phyloP scores from a whole-genome alignment of 1,284 basidiomycete genomes.

The Trametes versicolor region DNA sequence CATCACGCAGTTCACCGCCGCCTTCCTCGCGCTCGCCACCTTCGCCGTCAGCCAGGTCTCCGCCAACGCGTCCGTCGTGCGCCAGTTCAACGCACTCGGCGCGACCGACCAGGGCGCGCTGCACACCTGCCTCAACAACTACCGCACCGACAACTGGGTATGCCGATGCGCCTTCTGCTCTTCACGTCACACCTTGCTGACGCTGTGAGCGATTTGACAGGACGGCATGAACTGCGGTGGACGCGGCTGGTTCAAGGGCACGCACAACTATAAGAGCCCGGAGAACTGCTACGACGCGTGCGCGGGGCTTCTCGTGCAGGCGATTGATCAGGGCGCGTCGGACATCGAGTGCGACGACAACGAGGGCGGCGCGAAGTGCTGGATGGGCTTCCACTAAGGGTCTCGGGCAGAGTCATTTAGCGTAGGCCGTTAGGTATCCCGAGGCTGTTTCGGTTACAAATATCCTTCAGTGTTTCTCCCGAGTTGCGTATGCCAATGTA shows the following conservation, averaged over 20 bases:
- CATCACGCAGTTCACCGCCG: slow-evolving; percentile 10
- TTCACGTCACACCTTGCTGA: background rate
- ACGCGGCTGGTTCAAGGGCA: slow-evolving; percentile 11
- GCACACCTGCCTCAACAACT: slow-evolving; percentile 16
- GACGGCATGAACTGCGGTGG: slow-evolving; percentile 1
- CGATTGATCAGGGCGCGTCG: slow-evolving; percentile 16
- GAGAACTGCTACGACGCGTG: slow-evolving; percentile 21
- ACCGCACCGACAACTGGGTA: slow-evolving; percentile 21
- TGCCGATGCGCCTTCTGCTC: background rate
- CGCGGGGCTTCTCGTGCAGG: slow-evolving; percentile 2
- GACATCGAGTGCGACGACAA: slow-evolving; percentile 18
- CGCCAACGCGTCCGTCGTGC: slow-evolving; percentile 12
- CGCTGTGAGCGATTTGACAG: background rate
- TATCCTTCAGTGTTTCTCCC: too few relatives aligned
- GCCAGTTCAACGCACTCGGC: slow-evolving; percentile 10
- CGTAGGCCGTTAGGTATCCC: too few relatives aligned
- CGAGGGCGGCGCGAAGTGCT: slow-evolving; percentile 15
- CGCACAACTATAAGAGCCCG: slow-evolving; percentile 9
- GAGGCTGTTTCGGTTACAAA: too few relatives aligned
- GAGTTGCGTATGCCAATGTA: background rate
- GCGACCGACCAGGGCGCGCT: slow-evolving; percentile 10
- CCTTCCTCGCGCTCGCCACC: slow-evolving; percentile 7
- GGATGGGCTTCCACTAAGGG: slow-evolving; percentile 17
- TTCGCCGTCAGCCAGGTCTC: slow-evolving; percentile 10
- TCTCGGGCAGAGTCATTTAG: background rate